phyloP scores from a whole-genome alignment of 208 protist species.

The Crithidia fasciculata region DNA sequence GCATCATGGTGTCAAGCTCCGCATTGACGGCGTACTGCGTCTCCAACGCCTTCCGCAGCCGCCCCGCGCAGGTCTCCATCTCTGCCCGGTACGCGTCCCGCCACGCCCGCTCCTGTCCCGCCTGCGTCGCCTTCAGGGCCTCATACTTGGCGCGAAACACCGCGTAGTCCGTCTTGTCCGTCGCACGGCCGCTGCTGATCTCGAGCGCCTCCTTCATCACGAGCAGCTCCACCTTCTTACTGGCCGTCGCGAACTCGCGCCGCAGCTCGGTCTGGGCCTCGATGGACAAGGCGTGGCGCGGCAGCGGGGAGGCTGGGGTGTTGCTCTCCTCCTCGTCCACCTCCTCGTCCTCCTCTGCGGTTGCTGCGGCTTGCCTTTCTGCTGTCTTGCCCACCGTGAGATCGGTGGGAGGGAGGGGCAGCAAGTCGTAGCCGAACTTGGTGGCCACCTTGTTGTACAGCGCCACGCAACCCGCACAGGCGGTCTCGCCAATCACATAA shows the following conservation, averaged over 20 bases:
- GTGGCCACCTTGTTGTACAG: constrained; percentile 79
- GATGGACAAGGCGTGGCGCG: constrained; percentile 47
- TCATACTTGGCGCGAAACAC: constrained; percentile 53
- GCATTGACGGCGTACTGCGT: constrained; percentile 67
- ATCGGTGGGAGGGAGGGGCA: constrained; percentile 32
- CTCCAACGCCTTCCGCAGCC: constrained; percentile 57
- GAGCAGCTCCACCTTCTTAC: constrained; percentile 66
- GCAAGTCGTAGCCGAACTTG: constrained; percentile 54
- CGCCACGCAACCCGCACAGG: constrained; percentile 76
- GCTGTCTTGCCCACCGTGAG: not conserved
- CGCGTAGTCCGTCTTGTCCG: constrained; percentile 54
- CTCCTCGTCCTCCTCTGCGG: constrained; percentile 20
- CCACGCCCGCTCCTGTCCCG: constrained; percentile 48
- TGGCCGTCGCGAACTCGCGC: constrained; percentile 47
- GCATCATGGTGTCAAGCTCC: constrained; percentile 73
- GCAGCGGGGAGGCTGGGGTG: constrained; percentile 30
- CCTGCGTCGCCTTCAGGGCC: constrained; percentile 40
- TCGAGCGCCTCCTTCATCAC: constrained; percentile 81
- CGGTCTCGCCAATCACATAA: constrained; percentile 52
- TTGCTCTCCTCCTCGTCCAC: constrained; percentile 32
- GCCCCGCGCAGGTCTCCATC: constrained; percentile 54
- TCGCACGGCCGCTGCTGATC: constrained; percentile 58
- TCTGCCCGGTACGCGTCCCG: constrained; percentile 40
- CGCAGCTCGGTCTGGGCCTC: constrained; percentile 63
- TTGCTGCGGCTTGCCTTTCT: not conserved